Conservation (phyloP, 768 basidiomycete species). For the Phanerodontia chrysosporium region DNA sequence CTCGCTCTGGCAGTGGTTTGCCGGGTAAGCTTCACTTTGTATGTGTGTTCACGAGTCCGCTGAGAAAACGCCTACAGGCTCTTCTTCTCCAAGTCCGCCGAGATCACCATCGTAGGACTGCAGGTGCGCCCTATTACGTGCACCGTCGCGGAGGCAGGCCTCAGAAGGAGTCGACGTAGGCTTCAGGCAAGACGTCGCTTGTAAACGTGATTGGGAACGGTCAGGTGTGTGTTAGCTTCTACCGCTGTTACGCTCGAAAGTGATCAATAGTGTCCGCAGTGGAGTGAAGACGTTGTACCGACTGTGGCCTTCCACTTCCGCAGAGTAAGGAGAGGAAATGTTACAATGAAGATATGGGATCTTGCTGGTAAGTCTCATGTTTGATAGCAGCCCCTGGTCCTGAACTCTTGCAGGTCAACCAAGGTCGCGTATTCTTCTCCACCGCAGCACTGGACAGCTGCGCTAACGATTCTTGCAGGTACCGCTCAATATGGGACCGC, state of each 20-base stretch:
- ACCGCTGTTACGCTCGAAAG: neutral
- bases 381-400: neutral
- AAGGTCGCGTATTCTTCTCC: neutral
- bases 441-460: neutral
- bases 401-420: slow-evolving; percentile 1
- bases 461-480: slow-evolving; percentile 44
- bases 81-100: slow-evolving; percentile 85
- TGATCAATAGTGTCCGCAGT: slow-evolving; percentile 39
- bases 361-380: slow-evolving; percentile 63
- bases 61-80: no score
- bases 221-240: slow-evolving; percentile 41
- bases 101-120: slow-evolving; percentile 88
- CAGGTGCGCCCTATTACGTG: slow-evolving; percentile 46
- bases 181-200: slow-evolving; percentile 92
- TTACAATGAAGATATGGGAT: slow-evolving; percentile 93
- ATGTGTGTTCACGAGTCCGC: no score
- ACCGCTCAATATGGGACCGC: slow-evolving; percentile 93
- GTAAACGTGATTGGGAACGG: slow-evolving; percentile 90
- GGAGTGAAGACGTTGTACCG: slow-evolving; percentile 95
- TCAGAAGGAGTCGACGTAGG: slow-evolving; percentile 39
- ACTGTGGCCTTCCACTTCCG: slow-evolving; percentile 92
- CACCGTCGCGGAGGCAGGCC: neutral
- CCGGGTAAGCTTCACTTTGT: slow-evolving; percentile 34
- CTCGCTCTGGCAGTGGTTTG: slow-evolving; percentile 55
- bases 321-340: slow-evolving; percentile 84